Base-by-base conservation (phyloP, 495 filamentous ascomycete species). In the Penicillium taxi region DNA sequence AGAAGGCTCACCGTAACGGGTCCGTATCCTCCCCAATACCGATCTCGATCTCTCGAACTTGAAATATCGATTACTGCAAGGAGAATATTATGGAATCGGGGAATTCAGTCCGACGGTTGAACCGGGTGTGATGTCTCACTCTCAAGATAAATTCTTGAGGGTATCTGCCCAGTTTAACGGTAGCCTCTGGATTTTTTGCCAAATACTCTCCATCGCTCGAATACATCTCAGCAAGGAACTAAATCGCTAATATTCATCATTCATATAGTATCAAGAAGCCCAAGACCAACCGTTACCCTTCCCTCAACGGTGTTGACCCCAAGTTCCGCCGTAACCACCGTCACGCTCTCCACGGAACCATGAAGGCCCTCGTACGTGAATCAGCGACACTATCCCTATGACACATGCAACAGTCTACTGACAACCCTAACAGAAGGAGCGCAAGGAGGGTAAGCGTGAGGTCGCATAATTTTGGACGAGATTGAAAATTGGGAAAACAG, bases 271-370 rank as follows among this genome's bases (percentile, higher is more conserved):
- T 98, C 81, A 96, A 96, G 84, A 96, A 94, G 81, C 93, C 93
- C 30, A 96, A 94, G 78, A 96, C 91, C 64, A 77, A 89, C 71
- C 77, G 91, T 76, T 98, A 98, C 74, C 91, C 93, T 48, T 96
- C 90, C 59, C 80, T 96, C 52, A 95, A 95, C 57, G 91, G 91
- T 63, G 94, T 90, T 59, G 91, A 98, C 74, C 86, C 91, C 63
- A 98, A 98, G 80, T 98, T 96, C 79, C 82, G 91, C 67, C 79
- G 91, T 70, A 98, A 98, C 76, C 93, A 98, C 74, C 84, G 87
- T 60, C 89, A 96, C 80, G 93, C 93, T 62, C 85, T 96, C 20
- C 93, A 96, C 72, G 91, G 91, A 60, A 99, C 93, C 54, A 85
- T 84, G 77, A 93, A 83, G 77, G 93, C 93, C 59, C 70, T 99